Conservation (phyloP, 176 grass and related monocot species). For the Canna indica region DNA sequence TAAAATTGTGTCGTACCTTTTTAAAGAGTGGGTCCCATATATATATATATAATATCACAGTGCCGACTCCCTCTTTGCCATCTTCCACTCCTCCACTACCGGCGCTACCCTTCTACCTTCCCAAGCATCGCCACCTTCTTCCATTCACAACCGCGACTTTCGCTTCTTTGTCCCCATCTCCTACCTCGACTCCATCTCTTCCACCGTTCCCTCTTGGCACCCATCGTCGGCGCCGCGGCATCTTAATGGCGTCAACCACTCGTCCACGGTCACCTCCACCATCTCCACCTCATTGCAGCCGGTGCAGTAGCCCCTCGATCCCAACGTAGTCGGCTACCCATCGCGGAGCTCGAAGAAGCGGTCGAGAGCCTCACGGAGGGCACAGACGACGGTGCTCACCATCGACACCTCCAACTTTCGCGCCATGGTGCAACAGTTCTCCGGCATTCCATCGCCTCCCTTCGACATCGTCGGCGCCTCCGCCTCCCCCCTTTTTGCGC, state of each 20-base stretch:
- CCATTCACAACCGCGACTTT: too few relatives aligned
- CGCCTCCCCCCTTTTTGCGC: too few relatives aligned
- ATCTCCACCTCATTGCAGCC: background rate
- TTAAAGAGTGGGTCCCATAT: too few relatives aligned
- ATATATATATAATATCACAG: too few relatives aligned
- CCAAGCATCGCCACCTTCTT: too few relatives aligned
- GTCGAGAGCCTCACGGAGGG: too few relatives aligned
- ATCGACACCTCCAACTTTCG: conserved; percentile 84
- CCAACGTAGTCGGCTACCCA: background rate
- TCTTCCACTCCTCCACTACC: conserved; percentile 27
- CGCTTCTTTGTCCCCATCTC: too few relatives aligned
- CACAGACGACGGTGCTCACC: conserved; percentile 73
- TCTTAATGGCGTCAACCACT: background rate
- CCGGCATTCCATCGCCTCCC: conserved; percentile 69
- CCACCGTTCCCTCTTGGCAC: too few relatives aligned
- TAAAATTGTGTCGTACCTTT: too few relatives aligned
- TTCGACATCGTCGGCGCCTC: too few relatives aligned
- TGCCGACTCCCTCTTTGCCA: conserved; percentile 22
- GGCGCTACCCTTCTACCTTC: background rate
- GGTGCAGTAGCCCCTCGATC: background rate
- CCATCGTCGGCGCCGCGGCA: background rate
- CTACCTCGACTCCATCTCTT: too few relatives aligned
- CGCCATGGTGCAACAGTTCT: conserved; percentile 93
- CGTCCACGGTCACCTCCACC: background rate
- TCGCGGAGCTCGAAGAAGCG: conserved; percentile 42